Conservation (phyloP, 2,329 filamentous ascomycete genomes). For the Xenoacremonium recifei region DNA sequence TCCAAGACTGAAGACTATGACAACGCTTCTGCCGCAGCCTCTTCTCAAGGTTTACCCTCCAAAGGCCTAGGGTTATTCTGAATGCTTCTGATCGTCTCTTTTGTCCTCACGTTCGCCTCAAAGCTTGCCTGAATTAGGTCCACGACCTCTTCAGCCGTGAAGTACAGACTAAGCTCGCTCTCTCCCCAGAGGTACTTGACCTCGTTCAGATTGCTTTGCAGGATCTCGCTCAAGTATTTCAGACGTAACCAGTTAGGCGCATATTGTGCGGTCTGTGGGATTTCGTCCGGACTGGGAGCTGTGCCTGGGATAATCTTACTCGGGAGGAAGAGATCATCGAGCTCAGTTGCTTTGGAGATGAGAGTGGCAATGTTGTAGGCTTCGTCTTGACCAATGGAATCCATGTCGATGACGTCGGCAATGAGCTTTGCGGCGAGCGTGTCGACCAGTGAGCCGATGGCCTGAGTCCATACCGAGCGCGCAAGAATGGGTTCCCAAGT, state of each 20-base stretch:
- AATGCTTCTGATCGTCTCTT: constrained; percentile 59
- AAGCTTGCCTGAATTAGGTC: constrained; percentile 64
- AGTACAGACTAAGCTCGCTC: constrained; percentile 64
- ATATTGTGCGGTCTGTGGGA: constrained; percentile 59
- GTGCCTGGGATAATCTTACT: constrained; percentile 32
- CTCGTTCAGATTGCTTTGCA: constrained; percentile 66
- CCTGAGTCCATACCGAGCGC: constrained; percentile 62
- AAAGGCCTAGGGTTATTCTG: constrained; percentile 47
- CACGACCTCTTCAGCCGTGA: constrained; percentile 58
- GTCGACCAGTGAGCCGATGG: constrained; percentile 59
- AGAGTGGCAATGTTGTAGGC: constrained; percentile 60
- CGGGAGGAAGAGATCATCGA: constrained; percentile 60
- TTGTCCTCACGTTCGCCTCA: constrained; percentile 59
- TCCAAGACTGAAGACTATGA: too few species aligned
- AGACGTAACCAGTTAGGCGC: constrained; percentile 61
- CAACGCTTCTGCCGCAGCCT: too few species aligned
- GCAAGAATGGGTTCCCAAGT: constrained; percentile 59
- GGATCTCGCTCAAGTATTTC: constrained; percentile 62
- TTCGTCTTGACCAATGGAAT: constrained; percentile 61
- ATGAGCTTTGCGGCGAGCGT: constrained; percentile 59
- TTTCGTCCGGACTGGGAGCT: constrained; percentile 33
- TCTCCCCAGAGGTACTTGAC: constrained; percentile 64
- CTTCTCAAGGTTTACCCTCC: constrained; percentile 1
- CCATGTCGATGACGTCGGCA: constrained; percentile 59
- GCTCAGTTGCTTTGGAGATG: constrained; percentile 54